These are phyloP conservation scores for Nitzschia palea DNA, from an alignment of 108 stramenopile genomes.

Conservation along the genomic window DNA sequence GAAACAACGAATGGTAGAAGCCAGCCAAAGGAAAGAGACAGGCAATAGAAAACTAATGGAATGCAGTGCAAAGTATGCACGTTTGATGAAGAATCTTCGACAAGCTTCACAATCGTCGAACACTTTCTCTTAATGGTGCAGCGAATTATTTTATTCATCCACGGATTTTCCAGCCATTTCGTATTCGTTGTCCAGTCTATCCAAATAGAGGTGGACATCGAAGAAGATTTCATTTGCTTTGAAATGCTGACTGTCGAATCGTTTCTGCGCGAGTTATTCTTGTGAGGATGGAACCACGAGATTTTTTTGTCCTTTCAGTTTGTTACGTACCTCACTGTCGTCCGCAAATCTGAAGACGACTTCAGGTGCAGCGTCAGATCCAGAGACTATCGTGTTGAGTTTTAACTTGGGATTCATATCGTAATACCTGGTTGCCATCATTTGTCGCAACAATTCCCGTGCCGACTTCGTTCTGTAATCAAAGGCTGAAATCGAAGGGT, in stretches of 20 bases:
- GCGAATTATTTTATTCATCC: too few relatives aligned
- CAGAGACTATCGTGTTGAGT: constrained; percentile 49
- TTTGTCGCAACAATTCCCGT: constrained; percentile 73
- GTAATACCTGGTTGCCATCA: constrained; percentile 51
- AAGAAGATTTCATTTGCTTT: constrained; percentile 61
- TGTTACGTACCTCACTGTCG: constrained; percentile 54
- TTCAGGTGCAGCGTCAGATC: constrained; percentile 51
- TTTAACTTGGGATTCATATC: constrained; percentile 68
- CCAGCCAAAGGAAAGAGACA: constrained; percentile 36
- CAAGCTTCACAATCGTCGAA: neutral
- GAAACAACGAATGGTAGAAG: constrained; percentile 35
- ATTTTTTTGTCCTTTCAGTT: neutral
- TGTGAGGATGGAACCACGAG: neutral
- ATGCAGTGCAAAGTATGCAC: constrained; percentile 70
- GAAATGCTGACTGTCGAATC: constrained; percentile 51
- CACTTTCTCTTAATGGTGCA: too few relatives aligned
- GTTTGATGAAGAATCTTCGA: constrained; percentile 51
- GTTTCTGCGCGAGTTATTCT: constrained; percentile 26
- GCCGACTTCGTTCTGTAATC: constrained; percentile 69
- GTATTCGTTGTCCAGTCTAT: constrained; percentile 48
- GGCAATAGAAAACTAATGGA: constrained; percentile 70
- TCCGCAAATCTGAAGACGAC: constrained; percentile 70
- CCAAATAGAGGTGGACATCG: constrained; percentile 49
- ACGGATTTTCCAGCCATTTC: constrained; percentile 50
- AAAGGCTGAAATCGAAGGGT: constrained; percentile 47